phyloP scores from a whole-genome alignment of 1,139 yeast species.

The Taphrina pruni region DNA sequence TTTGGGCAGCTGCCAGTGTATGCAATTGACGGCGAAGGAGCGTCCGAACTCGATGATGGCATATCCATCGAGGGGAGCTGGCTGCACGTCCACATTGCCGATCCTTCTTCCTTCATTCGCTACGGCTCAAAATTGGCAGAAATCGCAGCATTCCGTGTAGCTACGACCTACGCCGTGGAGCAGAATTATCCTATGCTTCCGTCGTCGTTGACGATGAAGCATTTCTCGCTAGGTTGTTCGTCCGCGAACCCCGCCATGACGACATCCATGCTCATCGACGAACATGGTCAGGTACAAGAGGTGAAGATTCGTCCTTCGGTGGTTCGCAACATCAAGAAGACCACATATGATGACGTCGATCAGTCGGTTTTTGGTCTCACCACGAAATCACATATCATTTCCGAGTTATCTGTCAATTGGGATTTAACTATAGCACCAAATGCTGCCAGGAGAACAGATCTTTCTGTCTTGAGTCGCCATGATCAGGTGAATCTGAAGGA shows the following conservation, averaged over 20 bases:
- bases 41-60: slow-evolving; percentile 95
- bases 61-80: slow-evolving; percentile 61
- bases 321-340: slow-evolving; percentile 57
- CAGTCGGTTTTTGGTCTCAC: slow-evolving; percentile 25
- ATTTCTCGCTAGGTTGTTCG: slow-evolving; percentile 60
- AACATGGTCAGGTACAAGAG: slow-evolving; percentile 47
- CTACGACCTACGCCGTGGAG: slow-evolving; percentile 79
- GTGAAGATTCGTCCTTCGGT: slow-evolving; percentile 54
- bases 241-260: slow-evolving; percentile 60
- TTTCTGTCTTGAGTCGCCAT: neutral
- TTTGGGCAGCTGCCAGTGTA: slow-evolving; percentile 61
- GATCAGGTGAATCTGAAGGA: slow-evolving; percentile 6
- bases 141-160: slow-evolving; percentile 65
- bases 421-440: neutral
- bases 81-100: slow-evolving; percentile 81
- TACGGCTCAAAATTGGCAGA: slow-evolving; percentile 60
- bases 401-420: slow-evolving; percentile 17
- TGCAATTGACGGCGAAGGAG: slow-evolving; percentile 81
- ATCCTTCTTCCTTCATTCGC: slow-evolving; percentile 71
- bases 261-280: slow-evolving; percentile 53
- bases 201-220: slow-evolving; percentile 58
- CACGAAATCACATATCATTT: slow-evolving; percentile 49
- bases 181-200: slow-evolving; percentile 76
- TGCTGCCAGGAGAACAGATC: neutral
- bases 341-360: slow-evolving; percentile 62